Evolutionary conservation across 305 asterid genomes (phyloP).

Genomic region (Solanum hybrid): DNA sequence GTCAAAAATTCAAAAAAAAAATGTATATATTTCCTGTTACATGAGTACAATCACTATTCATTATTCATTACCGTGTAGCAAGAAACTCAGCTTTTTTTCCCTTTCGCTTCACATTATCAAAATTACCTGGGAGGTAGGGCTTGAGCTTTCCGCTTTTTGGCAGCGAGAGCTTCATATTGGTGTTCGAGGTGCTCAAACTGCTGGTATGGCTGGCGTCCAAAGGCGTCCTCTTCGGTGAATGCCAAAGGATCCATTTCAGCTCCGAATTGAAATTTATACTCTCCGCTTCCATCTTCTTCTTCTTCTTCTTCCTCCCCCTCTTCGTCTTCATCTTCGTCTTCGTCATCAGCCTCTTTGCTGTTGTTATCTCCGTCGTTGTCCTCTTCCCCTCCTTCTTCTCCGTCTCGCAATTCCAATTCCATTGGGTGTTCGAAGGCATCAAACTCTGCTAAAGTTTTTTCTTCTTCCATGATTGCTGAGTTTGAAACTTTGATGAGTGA

Average conservation of each 20-base stretch:
- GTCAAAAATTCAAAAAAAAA: not conserved
- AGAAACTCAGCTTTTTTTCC: not conserved
- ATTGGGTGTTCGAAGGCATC: conserved; percentile 33
- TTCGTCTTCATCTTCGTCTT: not conserved
- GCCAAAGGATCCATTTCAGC: conserved; percentile 61
- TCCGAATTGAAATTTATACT: conserved; percentile 42
- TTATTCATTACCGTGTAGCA: not conserved
- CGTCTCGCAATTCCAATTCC: conserved; percentile 25
- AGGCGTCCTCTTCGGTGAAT: conserved; percentile 49
- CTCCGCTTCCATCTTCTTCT: conserved; percentile 35
- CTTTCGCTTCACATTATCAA: not conserved
- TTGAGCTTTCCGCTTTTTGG: conserved; percentile 45
- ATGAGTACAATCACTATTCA: not conserved
- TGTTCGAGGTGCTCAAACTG: conserved; percentile 54
- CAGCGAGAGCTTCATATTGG: conserved; percentile 51
- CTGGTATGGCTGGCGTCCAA: conserved; percentile 57
- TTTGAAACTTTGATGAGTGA: not conserved
- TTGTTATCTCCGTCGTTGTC: conserved; percentile 9
- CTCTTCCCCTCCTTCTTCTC: conserved; percentile 15
- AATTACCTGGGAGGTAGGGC: conserved; percentile 28
- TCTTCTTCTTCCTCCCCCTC: conserved; percentile 13
- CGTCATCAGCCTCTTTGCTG: conserved; percentile 21
- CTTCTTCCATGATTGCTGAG: not conserved
- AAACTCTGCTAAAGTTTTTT: not conserved
- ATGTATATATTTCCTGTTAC: not conserved